Base-by-base conservation (phyloP, 495 filamentous ascomycete species). In the Echria macrotheca region DNA sequence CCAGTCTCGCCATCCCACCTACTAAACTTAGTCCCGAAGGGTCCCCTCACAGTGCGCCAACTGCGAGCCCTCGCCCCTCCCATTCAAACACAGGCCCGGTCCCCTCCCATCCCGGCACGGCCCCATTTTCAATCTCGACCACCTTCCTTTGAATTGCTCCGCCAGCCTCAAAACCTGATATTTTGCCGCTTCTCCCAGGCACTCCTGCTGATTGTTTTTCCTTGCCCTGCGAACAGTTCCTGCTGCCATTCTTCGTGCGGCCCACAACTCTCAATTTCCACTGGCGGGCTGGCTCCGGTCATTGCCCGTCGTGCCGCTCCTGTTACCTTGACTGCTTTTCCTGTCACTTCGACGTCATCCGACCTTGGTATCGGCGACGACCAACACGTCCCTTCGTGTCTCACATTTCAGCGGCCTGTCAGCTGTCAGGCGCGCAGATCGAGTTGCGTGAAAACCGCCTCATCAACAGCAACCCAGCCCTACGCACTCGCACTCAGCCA, bases 141-240 rank as follows among this genome's bases (percentile, higher is more conserved):
- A 47, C 29, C 31, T 56, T 47, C 35, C 48, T 12, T 41, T 44
- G 41, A 14, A 32, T 26, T 25, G 36, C 51, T 60, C 56, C 56
- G 51, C 54, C 25, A 44, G 47, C 8, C 50, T 28, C 46, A 59
- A 55, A 65, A 56, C 61, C 56, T 65, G 54, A 59, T 63, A 58
- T 63, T 63, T 55, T 54, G 47, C 57, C 54, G 52, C 50, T 38
- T 47, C 50, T 52, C 52, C 57, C 44, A 49, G 25, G 32, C 15
- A 47, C 21, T 26, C 48, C 21, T 21, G 46, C 31, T 25, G 33
- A 11, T 10, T 10, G 17, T 9, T 19, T 39, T 15, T n/a, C n/a
- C n/a, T n/a, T 25, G 33, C 29, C 19, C 35, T 18, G 46, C 21
- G 19, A 41, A 22, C 38, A 22, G 6, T 21, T 21, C 17, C 33